Evolutionary conservation across 768 basidiomycete species (phyloP).

Genomic region (Pleurotus citrinopileatus): DNA sequence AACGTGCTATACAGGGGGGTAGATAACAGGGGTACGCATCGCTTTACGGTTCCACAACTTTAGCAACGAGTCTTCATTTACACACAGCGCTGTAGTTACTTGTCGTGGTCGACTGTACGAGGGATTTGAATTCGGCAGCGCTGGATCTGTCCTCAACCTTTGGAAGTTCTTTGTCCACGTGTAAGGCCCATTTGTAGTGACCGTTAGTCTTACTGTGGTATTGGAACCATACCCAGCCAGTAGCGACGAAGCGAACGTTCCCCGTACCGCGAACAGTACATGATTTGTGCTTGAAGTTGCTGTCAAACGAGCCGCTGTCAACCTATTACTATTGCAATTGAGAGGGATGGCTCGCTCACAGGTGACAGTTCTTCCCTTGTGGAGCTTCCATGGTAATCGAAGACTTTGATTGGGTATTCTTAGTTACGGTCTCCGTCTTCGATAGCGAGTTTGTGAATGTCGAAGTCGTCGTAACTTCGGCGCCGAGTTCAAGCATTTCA

Average conservation of each 20-base stretch:
- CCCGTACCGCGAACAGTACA: constrained; percentile 11
- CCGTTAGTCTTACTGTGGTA: constrained; percentile 7
- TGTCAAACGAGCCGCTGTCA: no score
- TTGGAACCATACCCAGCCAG: constrained; percentile 14
- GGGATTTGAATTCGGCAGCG: constrained; percentile 5
- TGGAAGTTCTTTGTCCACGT: neutral
- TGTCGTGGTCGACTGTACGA: neutral
- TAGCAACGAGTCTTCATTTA: no score
- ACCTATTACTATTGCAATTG: no score
- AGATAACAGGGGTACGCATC: no score
- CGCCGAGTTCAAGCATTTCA: neutral
- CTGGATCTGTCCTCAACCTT: constrained; percentile 8
- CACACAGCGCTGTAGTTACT: neutral
- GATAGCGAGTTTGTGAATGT: neutral
- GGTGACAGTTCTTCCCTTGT: constrained; percentile 1
- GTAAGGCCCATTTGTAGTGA: constrained; percentile 13
- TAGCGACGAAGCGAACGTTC: constrained; percentile 8
- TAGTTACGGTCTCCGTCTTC: neutral
- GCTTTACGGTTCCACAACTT: no score
- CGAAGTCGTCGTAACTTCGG: neutral
- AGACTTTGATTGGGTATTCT: neutral
- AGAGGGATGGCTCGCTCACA: neutral
- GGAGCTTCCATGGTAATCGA: neutral
- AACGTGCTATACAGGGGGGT: no score
- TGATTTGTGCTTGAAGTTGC: constrained; percentile 4